Percentiles rank a stretch among this genome's conserved stretches.
Conservation (phyloP, 352 stramenopile genomes). For the Lagenidium sp. region DNA sequence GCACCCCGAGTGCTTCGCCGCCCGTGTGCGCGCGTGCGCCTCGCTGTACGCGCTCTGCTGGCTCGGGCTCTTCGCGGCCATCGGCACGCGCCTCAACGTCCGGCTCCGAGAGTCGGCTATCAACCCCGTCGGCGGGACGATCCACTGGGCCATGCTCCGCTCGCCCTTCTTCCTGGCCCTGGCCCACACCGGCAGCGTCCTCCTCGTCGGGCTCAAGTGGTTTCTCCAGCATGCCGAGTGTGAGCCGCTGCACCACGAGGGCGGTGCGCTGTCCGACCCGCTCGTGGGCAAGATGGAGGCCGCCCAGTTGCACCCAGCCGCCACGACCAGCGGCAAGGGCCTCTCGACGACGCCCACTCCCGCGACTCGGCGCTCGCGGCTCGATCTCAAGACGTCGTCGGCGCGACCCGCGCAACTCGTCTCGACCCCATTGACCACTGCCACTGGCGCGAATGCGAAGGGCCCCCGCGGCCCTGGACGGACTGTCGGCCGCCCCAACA, state of each 20-base stretch:
- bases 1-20: constrained; percentile 43
- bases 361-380: background rate
- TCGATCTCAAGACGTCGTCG: background rate
- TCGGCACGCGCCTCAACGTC: constrained; percentile 64
- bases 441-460: background rate
- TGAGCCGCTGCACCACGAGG: background rate
- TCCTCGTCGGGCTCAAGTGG: constrained; percentile 59
- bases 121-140: constrained; percentile 59
- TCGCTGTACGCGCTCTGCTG: constrained; percentile 46
- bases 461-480: no score
- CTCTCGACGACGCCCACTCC: background rate
- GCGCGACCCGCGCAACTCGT: background rate
- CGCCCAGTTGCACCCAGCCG: background rate
- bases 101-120: constrained; percentile 62
- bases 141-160: constrained; percentile 63
- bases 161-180: constrained; percentile 56
- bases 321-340: background rate
- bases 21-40: constrained; percentile 31
- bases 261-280: no score
- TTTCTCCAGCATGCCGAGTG: constrained; percentile 53
- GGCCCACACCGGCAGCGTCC: constrained; percentile 49
- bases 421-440: background rate
- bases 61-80: constrained; percentile 34
- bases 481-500: background rate
- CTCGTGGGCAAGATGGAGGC: no score